Percentiles rank a stretch among this genome's conserved stretches.
Conservation (phyloP, 306 rosid genomes). For the Aeschynomene evenia region DNA sequence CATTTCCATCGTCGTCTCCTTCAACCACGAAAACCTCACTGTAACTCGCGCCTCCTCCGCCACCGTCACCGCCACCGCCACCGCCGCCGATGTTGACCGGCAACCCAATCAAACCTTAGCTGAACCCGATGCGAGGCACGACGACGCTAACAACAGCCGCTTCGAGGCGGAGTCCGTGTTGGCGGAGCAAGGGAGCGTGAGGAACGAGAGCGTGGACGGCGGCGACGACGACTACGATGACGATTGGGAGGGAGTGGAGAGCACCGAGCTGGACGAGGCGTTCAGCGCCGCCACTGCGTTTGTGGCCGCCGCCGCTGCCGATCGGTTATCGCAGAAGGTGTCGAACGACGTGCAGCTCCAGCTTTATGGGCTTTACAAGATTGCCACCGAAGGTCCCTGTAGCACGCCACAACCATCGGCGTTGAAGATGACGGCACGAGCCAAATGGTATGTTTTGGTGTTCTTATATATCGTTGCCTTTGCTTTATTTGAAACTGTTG, state of each 20-base stretch:
- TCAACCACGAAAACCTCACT: constrained; percentile 78
- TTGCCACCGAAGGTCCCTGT: constrained; percentile 98
- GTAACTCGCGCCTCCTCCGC: constrained; percentile 46
- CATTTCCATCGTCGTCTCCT: constrained; percentile 77
- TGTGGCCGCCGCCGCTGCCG: constrained; percentile 87
- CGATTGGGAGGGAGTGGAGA: constrained; percentile 99
- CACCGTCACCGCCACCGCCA: constrained; percentile 6
- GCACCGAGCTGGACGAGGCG: constrained; percentile 81
- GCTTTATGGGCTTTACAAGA: constrained; percentile 91
- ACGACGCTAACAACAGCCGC: neutral
- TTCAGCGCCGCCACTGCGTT: constrained; percentile 94
- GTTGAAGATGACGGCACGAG: constrained; percentile 91
- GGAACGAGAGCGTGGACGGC: constrained; percentile 57
- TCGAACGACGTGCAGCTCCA: constrained; percentile 70
- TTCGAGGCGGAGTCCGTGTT: constrained; percentile 65
- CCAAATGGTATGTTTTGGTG: constrained; percentile 66
- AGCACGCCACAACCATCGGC: constrained; percentile 85
- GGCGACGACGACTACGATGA: constrained; percentile 49
- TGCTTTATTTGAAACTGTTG: neutral
- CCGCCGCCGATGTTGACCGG: neutral
- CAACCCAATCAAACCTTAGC: neutral
- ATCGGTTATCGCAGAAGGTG: constrained; percentile 81
- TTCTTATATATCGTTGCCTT: neutral
- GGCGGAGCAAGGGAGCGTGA: constrained; percentile 91
- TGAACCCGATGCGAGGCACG: neutral